These are phyloP conservation scores for Paramecium biaurelia DNA, from an alignment of 73 alveolate species.

Conservation along the genomic window DNA sequence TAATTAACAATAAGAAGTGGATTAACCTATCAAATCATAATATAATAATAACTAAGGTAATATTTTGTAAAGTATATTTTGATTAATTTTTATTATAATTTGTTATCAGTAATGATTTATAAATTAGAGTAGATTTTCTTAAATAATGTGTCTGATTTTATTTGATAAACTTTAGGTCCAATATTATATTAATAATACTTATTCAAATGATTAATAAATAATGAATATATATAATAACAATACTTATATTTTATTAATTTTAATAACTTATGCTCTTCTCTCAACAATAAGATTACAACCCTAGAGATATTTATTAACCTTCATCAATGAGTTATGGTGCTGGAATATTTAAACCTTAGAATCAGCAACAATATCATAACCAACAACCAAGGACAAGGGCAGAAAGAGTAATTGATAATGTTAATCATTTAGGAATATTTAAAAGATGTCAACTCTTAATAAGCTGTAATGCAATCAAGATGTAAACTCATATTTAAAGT, in stretches of 20 bases:
- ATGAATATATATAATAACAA: too few species aligned
- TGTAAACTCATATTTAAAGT: neutral
- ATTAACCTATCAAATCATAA: neutral
- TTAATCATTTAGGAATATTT: neutral
- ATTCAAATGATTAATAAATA: neutral
- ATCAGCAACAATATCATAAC: neutral
- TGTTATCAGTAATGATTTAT: too few species aligned
- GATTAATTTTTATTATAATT: neutral
- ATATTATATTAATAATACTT: too few species aligned
- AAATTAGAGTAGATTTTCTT: too few species aligned
- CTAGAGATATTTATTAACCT: neutral
- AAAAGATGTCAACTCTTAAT: neutral
- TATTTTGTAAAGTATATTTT: neutral
- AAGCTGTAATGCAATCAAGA: neutral
- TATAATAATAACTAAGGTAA: neutral
- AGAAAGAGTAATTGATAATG: neutral
- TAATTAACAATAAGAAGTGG: conserved; percentile 47
- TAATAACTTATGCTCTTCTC: conserved; percentile 26
- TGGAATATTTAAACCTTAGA: neutral
- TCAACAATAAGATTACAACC: neutral
- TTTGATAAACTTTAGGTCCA: too few species aligned
- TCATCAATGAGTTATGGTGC: conserved; percentile 5
- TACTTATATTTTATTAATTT: neutral
- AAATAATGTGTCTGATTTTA: too few species aligned
- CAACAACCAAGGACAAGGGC: conserved; percentile 29